A percentile compares a stretch with the other conserved stretches of the same genome.
Conservation (phyloP, 495 filamentous ascomycete species). For the Xylaria cubensis region DNA sequence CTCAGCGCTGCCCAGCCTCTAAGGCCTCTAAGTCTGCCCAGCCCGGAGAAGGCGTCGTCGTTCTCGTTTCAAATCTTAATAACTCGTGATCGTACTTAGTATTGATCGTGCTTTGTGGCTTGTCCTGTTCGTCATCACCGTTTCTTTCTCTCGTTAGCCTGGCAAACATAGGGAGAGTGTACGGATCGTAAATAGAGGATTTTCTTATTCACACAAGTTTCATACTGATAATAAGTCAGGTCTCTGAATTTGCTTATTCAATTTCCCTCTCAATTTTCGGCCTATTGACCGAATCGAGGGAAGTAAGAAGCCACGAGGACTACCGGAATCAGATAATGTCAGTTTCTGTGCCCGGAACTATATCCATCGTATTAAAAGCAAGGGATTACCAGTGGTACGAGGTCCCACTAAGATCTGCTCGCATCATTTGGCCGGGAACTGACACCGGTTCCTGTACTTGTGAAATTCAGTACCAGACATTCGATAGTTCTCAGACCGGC, state of each 20-base stretch:
- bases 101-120: slow-evolving; percentile 1
- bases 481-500: too few species aligned
- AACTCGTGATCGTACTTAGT: background rate
- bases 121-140: background rate
- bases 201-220: background rate
- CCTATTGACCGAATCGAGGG: background rate
- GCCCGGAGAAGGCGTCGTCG: slow-evolving; percentile 11
- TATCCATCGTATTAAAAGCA: slow-evolving; percentile 1
- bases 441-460: background rate
- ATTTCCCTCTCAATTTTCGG: too few species aligned
- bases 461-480: background rate
- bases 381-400: slow-evolving; percentile 4
- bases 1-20: background rate
- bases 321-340: slow-evolving; percentile 10
- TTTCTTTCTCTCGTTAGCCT: background rate
- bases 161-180: background rate
- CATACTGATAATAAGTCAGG: background rate
- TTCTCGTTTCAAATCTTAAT: slow-evolving; percentile 18
- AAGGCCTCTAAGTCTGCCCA: slow-evolving; percentile 8
- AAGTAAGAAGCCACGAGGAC: background rate
- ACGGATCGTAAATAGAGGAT: background rate
- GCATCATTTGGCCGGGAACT: slow-evolving; percentile 6
- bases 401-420: slow-evolving; percentile 14
- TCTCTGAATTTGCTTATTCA: background rate
- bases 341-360: background rate